Conservation (phyloP, 2,329 filamentous ascomycete species). For the Botrytis aclada region DNA sequence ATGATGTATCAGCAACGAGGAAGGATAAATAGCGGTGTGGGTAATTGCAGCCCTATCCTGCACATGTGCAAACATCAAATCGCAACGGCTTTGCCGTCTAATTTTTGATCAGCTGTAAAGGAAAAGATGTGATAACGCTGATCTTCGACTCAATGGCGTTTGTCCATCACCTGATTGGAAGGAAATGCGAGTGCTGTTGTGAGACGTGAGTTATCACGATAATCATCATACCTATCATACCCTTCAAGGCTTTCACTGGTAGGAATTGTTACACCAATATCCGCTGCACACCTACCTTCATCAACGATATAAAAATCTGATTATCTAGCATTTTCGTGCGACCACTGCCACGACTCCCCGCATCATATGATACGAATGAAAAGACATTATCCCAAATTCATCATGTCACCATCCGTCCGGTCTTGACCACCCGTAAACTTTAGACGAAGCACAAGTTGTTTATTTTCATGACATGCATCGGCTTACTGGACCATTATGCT, state of each 20-base stretch:
- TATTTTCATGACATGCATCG: not conserved
- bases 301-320: constrained; percentile 2
- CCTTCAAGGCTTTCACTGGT: not conserved
- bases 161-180: constrained; percentile 27
- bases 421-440: not conserved
- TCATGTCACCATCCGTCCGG: not conserved
- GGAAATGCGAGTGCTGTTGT: constrained; percentile 26
- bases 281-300: not conserved
- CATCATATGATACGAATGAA: not conserved
- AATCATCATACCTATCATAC: constrained; percentile 13
- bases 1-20: not conserved
- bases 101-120: not conserved
- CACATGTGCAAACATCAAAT: not conserved
- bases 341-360: constrained; percentile 14
- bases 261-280: constrained; percentile 20
- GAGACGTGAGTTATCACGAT: constrained; percentile 26
- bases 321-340: constrained; percentile 18
- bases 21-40: constrained; percentile 31
- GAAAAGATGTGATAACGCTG: not conserved
- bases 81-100: constrained; percentile 23
- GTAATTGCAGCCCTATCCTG: constrained; percentile 15
- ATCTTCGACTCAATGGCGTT: not conserved
- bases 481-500: not conserved
- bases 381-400: not conserved
- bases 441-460: not conserved